Percentiles rank a stretch among this genome's conserved stretches.
These are phyloP conservation scores for Xylaria sp. DNA, from an alignment of 2,329 filamentous ascomycete genomes.

Conservation along the genomic window DNA sequence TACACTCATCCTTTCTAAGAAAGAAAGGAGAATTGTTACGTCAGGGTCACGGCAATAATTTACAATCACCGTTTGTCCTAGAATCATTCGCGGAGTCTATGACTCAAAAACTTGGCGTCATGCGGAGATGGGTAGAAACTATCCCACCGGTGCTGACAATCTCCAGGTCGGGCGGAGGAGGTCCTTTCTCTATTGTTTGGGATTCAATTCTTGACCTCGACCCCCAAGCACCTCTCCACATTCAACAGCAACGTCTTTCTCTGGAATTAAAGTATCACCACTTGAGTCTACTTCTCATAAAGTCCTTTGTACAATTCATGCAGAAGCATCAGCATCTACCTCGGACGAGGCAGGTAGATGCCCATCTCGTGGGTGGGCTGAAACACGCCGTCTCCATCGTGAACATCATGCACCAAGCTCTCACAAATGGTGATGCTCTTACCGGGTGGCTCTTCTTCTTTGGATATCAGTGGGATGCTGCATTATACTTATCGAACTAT, in stretches of 20 bases:
- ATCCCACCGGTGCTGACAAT: conserved; percentile 18
- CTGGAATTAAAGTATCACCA: conserved; percentile 22
- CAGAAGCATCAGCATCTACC: conserved; percentile 9
- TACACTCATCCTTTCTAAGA: conserved; percentile 1
- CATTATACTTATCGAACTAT: conserved; percentile 20
- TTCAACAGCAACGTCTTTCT: conserved; percentile 25
- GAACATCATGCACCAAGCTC: conserved; percentile 25
- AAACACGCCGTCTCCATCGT: conserved; percentile 24
- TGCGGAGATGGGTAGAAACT: conserved; percentile 7
- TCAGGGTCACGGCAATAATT: conserved; percentile 4
- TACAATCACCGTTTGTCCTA: not conserved
- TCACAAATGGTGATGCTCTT: conserved; percentile 16
- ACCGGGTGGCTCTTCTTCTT: conserved; percentile 27
- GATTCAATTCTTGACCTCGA: conserved; percentile 18
- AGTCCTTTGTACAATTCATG: conserved; percentile 11
- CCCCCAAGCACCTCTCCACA: conserved; percentile 12
- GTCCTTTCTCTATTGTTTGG: conserved; percentile 12
- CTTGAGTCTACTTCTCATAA: conserved; percentile 21
- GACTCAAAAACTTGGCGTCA: conserved; percentile 4
- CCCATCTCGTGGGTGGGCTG: conserved; percentile 11
- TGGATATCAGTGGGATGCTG: conserved; percentile 27
- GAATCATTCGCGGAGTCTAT: conserved; percentile 10
- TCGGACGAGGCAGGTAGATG: conserved; percentile 16
- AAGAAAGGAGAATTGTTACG: conserved; percentile 8
- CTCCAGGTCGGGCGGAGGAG: conserved; percentile 14